Percentiles rank a stretch among this genome's conserved stretches.
Evolutionary conservation across 495 filamentous ascomycete species (phyloP).

Genomic region (Neurospora sublineolata): DNA sequence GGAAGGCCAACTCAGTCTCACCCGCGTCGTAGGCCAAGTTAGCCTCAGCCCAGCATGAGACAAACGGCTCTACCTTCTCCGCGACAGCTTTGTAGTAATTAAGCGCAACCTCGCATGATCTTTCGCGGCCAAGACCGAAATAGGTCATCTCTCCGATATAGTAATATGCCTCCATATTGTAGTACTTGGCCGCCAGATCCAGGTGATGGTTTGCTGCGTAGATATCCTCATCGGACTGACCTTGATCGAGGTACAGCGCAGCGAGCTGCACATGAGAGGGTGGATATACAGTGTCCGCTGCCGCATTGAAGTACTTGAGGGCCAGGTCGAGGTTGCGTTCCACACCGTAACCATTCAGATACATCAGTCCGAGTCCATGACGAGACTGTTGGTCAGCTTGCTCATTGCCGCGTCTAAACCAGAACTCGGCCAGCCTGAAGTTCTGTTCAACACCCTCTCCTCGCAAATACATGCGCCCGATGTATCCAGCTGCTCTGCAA

Average conservation of each 20-base stretch:
- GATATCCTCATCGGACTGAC: conserved; percentile 47
- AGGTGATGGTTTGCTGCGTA: conserved; percentile 72
- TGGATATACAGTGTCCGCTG: conserved; percentile 75
- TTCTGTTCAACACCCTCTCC: conserved; percentile 82
- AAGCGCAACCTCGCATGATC: conserved; percentile 68
- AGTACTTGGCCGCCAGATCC: conserved; percentile 79
- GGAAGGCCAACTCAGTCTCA: conserved; percentile 74
- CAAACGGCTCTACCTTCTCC: conserved; percentile 74
- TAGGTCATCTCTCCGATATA: conserved; percentile 86
- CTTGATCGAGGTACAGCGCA: conserved; percentile 81
- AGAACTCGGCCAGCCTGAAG: conserved; percentile 60
- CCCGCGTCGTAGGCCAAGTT: conserved; percentile 74
- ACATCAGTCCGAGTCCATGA: conserved; percentile 75
- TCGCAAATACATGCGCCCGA: conserved; percentile 86
- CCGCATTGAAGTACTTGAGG: conserved; percentile 66
- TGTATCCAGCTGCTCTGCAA: conserved; percentile 78
- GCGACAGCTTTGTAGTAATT: conserved; percentile 91
- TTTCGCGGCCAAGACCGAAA: conserved; percentile 67
- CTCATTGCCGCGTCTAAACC: conserved; percentile 74
- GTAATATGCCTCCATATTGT: conserved; percentile 87
- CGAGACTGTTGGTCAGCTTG: conserved; percentile 80
- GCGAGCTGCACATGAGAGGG: conserved; percentile 77
- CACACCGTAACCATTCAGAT: conserved; percentile 75
- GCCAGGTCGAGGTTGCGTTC: conserved; percentile 62
- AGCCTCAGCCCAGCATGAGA: conserved; percentile 77